Evolutionary conservation across 192 early-diverging fungal species (phyloP), one percentile per base, ranked within the genome.

Genomic region (Umbelopsis sp.): DNA sequence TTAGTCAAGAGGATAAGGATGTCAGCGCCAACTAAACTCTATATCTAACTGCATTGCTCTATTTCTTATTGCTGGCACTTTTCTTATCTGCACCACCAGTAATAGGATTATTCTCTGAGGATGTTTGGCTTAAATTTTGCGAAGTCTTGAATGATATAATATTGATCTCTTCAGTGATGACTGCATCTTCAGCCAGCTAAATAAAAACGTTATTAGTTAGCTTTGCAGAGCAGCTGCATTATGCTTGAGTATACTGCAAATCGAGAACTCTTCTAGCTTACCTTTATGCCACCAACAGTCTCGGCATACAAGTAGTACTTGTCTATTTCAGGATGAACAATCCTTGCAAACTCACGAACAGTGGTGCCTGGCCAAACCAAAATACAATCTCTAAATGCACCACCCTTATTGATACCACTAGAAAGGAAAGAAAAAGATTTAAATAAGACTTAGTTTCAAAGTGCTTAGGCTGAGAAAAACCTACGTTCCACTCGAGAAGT

Each of bases 371-470:
- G 86, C 72, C 82, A 84, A 15, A 93, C 82, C 41, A 93, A 69
- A 46, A 94, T 68, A 69, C 92, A 94, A 72, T 95, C 93, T 18
- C 82, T 81, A 67, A 95, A 93, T 9, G 87, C 91, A 11, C 87
- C 84, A 22, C 72, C 77, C 15, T 76, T 80, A 33, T 80, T 78
- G 1, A 68, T 46, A 9, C 64, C 55, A 44, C 77, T 49, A 20
- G 30, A 47, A 16, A 46, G 5, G 18, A 33, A 12, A 64, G 20
- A n/a, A n/a, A 10, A 66, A 25, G 18, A 13, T 8, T 1, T 21
- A 76, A 35, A 21, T 47, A 8, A 41, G 48, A 15, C 30, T 35
- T 13, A 18, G 0, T 61, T 12, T 41, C 10, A 10, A 66, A 58
- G 13, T 37, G 22, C 2, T 37, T 3, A 1, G 23, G 21, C 15